These are phyloP conservation scores for Neurospora sp. DNA, from an alignment of 2,329 filamentous ascomycete genomes.

Conservation along the genomic window DNA sequence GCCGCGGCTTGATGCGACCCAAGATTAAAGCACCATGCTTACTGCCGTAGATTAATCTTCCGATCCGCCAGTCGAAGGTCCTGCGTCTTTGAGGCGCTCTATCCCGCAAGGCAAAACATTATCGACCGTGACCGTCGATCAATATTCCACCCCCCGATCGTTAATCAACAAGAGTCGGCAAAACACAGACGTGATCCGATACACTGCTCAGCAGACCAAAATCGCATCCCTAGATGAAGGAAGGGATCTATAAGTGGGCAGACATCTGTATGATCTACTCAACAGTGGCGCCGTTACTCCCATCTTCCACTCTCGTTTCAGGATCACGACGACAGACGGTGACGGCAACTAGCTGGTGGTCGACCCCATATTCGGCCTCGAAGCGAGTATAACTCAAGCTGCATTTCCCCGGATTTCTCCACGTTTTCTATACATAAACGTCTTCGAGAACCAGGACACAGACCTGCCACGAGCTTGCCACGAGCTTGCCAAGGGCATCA, in stretches of 20 bases:
- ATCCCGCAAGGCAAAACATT: not conserved
- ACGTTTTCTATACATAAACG: conserved; percentile 9
- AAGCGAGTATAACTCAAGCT: conserved; percentile 12
- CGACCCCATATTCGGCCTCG: not conserved
- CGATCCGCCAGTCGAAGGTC: not conserved
- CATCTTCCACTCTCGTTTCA: not conserved
- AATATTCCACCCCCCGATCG: not conserved
- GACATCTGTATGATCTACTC: not conserved
- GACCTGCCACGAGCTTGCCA: conserved; percentile 3
- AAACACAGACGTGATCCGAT: not conserved
- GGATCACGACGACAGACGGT: not conserved
- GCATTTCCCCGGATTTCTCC: conserved; percentile 16
- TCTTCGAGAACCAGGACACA: conserved; percentile 5
- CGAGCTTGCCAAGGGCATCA: not conserved
- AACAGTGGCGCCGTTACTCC: not conserved
- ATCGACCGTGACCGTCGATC: not conserved
- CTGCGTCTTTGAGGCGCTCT: not conserved
- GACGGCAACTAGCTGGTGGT: not conserved
- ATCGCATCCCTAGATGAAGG: not conserved
- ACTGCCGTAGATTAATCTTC: not conserved
- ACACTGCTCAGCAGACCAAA: not conserved
- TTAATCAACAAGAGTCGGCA: not conserved
- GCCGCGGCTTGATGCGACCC: not conserved
- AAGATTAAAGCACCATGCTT: not conserved
- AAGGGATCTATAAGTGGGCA: not conserved